These are phyloP conservation scores for Lanmaoa rubissima DNA, from an alignment of 768 basidiomycete genomes.

Conservation along the genomic window DNA sequence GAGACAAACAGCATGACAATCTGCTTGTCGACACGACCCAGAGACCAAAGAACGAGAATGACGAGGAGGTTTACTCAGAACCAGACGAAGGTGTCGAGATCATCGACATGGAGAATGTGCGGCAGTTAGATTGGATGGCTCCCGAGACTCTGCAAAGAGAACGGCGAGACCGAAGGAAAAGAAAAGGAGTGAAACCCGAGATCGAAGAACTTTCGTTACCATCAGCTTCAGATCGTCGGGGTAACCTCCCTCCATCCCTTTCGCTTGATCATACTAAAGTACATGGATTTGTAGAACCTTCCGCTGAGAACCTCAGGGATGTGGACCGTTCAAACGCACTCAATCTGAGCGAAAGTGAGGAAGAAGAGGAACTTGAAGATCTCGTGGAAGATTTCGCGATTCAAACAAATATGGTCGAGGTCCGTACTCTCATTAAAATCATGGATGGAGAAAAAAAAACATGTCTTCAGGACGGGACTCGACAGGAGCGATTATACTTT, in stretches of 20 bases:
- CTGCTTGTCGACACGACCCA: conserved; percentile 21
- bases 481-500: conserved; percentile 74
- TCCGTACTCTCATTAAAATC: conserved; percentile 19
- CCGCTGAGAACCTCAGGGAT: conserved; percentile 18
- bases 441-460: neutral
- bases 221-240: conserved; percentile 31
- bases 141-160: conserved; percentile 69
- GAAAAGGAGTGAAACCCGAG: conserved; percentile 40
- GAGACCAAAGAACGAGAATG: conserved; percentile 39
- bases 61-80: conserved; percentile 78
- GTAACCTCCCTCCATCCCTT: conserved; percentile 23
- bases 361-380: conserved; percentile 78
- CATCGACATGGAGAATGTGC: conserved; percentile 76
- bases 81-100: conserved; percentile 88
- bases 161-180: conserved; percentile 35
- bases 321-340: conserved; percentile 58
- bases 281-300: conserved; percentile 7
- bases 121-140: conserved; percentile 85
- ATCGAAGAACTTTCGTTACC: conserved; percentile 39
- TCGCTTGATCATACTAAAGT: neutral
- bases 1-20: conserved; percentile 37
- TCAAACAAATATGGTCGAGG: conserved; percentile 39
- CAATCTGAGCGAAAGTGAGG: conserved; percentile 72
- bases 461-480: conserved; percentile 42
- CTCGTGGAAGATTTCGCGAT: conserved; percentile 68